Evolutionary conservation across 768 basidiomycete species (phyloP), one percentile per base, ranked within the genome.

Genomic region (Tricholoma bakamatsutake): DNA sequence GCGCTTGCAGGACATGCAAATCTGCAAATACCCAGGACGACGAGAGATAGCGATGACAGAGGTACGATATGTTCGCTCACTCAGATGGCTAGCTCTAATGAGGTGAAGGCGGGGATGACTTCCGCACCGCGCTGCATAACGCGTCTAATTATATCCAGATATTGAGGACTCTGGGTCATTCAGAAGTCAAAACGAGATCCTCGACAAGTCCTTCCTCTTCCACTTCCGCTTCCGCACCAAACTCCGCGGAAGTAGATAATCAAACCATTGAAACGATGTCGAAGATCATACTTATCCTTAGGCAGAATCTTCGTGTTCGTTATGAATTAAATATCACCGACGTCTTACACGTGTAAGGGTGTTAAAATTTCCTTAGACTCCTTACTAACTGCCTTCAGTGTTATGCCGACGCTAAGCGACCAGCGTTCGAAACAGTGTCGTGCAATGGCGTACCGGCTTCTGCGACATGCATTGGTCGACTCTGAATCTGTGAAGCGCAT

Each of bases 361-460:
- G 47, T 11, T 4, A 42, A 43, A 43, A 9, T 18, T n/a, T 42
- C 7, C 39, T 33, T 17, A 15, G 13, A 9, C 28, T 13, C 7
- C n/a, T 30, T 54, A 42, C 35, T 54, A 28, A 61, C 4, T n/a
- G n/a, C 15, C 18, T 54, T 10, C 66, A 98, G 96, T 15, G 76
- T 90, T n/a, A 72, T 88, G 40, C 87, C 88, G 9, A 84, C 82
- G 28, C 77, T 98, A 11, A 78, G 85, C n/a, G 95, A 97, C 64
- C 73, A 72, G 28, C 80, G 81, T 9, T 82, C 85, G 2, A 85
- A 85, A 56, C 80, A 86, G 49, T 83, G 88, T 61, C 82, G 93
- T 37, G 85, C 94, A 10, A 83, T 84, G 1, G 88, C 87, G 0
- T 98, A 96, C 69, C 80, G 93, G 42, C 76, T 95, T 2, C 76